These are phyloP conservation scores for Clarireedia homoeocarpa DNA, from an alignment of 2,329 filamentous ascomycete genomes.

Conservation along the genomic window DNA sequence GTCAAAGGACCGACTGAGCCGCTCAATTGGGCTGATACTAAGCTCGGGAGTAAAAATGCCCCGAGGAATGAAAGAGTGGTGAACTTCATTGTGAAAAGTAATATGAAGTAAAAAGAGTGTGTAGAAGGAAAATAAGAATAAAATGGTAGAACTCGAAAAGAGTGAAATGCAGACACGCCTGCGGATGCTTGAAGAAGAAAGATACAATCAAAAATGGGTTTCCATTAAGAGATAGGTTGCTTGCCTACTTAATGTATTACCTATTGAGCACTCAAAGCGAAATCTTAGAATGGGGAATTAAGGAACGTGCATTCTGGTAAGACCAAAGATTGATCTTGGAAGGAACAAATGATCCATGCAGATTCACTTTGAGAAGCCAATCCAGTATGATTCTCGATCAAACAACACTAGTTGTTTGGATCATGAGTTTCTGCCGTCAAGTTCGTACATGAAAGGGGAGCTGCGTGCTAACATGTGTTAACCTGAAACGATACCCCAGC, in stretches of 20 bases:
- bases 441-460: background rate
- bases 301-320: background rate
- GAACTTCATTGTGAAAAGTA: constrained; percentile 14
- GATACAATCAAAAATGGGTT: background rate
- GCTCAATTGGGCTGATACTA: constrained; percentile 32
- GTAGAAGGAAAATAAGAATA: background rate
- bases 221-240: background rate
- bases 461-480: background rate
- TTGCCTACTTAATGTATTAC: background rate
- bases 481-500: background rate
- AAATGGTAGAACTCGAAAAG: background rate
- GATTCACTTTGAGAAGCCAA: no score
- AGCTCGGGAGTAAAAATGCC: constrained; percentile 15
- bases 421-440: background rate
- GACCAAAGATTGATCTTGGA: background rate
- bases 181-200: background rate
- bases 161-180: constrained; percentile 5
- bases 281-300: background rate
- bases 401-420: no score
- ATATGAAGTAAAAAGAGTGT: background rate
- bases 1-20: constrained; percentile 39
- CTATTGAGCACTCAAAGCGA: background rate
- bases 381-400: no score
- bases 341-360: no score
- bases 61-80: constrained; percentile 8